Base-by-base conservation (phyloP, 2,329 filamentous ascomycete genomes). In the Penicillium sp. region DNA sequence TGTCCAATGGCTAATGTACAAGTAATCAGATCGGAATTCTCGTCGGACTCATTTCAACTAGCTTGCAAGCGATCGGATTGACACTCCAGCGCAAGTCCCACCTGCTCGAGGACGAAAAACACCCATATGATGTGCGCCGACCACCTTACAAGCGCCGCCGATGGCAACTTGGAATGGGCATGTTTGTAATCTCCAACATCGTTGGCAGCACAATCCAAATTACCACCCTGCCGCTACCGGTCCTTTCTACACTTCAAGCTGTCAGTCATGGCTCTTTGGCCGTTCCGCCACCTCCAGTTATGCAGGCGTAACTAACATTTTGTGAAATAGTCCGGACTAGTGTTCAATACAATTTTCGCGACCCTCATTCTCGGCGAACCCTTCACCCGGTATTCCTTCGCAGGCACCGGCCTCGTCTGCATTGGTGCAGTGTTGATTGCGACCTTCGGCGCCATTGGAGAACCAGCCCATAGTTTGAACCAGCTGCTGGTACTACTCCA, bases 291-390 rank as follows among this genome's bases (percentile, higher is more conserved):
- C 44, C 51, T 24, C 33, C 43, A 45, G 53, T 46, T 22, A 10
- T 58, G 43, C 45, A 45, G 10, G 44, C 22, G 37, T 53, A 37
- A 53, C 22, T 56, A 39, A 56, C 65, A 61, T 55, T 43, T 47
- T 14, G 24, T 33, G n/a, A 31, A 55, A 57, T 65, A 84, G 72
- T 96, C 93, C 3, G 95, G 95, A 45, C 83, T 99, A 54, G 95
- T 99, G 60, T 99, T 99, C 82, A 99, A 99, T 80, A 96, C 93
- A 56, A 91, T 98, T 75, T 96, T 96, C 82, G 95, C 95, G 60
- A 96, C 92, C 45, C 79, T 98, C 56, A 91, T 98, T 68, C 84
- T 99, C 48, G 88, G 90, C 69, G 93, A 99, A 76, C 91, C 93
- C 5, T 99, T 98, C 76, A 98, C 95, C 52, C 86, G 85, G 73